Evolutionary conservation across 805 yeast genomes (phyloP), one percentile per base, ranked within the genome.

Genomic region (Komagataella pastoris): DNA sequence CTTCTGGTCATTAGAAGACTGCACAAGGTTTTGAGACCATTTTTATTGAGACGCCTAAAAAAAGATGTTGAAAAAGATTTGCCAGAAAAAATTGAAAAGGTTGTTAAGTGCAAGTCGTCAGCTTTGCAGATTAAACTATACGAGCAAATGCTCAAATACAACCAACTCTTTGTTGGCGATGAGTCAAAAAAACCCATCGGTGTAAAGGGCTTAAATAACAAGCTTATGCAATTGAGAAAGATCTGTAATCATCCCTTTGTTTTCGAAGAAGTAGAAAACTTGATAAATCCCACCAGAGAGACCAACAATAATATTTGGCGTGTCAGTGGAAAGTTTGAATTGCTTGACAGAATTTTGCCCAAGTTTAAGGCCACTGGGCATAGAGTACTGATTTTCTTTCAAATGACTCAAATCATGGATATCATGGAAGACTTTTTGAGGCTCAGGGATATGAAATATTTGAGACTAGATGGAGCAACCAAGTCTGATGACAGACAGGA

Each of bases 341-440:
- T 87, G 50, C 69, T 87, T 55, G 91, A 85, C 63, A 70, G 90
- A 55, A 73, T 86, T 14, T 70, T 86, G 59, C 89, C 91, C 10
- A 86, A 86, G 63, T 81, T 83, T 62, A 79, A 81, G 57, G 83
- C 78, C 0, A 70, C 83, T 5, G 89, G 89, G 2, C 95, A 86
- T 62, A 74, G 90, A 62, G 88, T 85, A 3, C 73, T 86, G 65
- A 82, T 86, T 65, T 86, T 86, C 61, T 86, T 86, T 71, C 95
- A 86, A 67, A 86, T 86, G 95, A 86, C 95, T 0, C 88, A 84
- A 61, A 87, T 86, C 51, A 86, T 86, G 95, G 88, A 85, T 62
- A 86, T 86, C 46, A 85, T 86, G 89, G 95, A 86, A 65, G 95
- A 86, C 65, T 86, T 78, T 64, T 70, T 86, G 59, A 73, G 90